Evolutionary conservation across 2,329 filamentous ascomycete species (phyloP).

Genomic region (Chaetomiaceae sp.): DNA sequence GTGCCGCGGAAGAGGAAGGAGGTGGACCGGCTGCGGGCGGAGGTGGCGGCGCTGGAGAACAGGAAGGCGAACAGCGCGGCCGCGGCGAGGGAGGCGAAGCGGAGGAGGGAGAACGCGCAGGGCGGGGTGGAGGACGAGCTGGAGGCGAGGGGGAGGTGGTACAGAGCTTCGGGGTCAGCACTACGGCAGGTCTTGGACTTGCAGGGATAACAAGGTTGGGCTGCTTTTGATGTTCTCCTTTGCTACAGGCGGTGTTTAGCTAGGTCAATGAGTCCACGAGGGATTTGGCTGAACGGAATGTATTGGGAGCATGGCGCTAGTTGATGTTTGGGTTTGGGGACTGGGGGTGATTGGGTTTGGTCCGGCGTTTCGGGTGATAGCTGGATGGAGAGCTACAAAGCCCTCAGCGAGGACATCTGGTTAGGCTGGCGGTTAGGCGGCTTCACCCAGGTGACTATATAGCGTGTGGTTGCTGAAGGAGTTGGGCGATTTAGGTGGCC

Average conservation of each 20-base stretch:
- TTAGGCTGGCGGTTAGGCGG: too few species aligned
- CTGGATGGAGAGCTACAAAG: too few species aligned
- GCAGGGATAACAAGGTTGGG: constrained; percentile 28
- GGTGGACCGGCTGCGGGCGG: constrained; percentile 58
- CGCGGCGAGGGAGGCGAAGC: constrained; percentile 64
- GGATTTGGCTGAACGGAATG: background rate
- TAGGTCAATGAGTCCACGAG: background rate
- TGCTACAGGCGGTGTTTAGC: background rate
- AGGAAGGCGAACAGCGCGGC: constrained; percentile 59
- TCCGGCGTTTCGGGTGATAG: too few species aligned
- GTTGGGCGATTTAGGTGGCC: too few species aligned
- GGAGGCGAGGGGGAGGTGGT: constrained; percentile 71
- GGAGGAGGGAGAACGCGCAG: constrained; percentile 59
- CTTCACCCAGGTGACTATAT: too few species aligned
- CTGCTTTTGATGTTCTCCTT: background rate
- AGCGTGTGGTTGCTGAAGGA: too few species aligned
- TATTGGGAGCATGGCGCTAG: background rate
- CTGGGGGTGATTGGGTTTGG: background rate
- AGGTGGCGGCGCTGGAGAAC: constrained; percentile 61
- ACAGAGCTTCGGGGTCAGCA: constrained; percentile 59
- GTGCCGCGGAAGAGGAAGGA: constrained; percentile 62
- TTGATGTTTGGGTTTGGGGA: background rate
- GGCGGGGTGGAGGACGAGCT: constrained; percentile 65
- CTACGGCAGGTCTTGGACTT: constrained; percentile 59
- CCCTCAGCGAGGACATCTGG: background rate